Base-by-base conservation (phyloP, 352 stramenopile genomes). In the Phytophthora cactorum region DNA sequence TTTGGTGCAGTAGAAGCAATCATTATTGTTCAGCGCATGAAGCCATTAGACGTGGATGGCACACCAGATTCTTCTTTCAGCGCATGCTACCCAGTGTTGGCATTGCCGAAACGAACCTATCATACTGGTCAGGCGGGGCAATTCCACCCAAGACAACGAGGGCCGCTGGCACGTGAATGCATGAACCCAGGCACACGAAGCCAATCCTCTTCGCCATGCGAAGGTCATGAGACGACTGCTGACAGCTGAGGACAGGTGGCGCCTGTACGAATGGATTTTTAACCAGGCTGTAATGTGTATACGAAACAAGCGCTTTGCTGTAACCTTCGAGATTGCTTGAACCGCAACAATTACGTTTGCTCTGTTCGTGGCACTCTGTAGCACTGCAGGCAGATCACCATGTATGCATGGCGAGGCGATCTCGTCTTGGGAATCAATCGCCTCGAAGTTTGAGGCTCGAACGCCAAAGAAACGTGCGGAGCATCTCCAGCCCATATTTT, bases 161-260 rank as follows among this genome's bases (percentile, higher is more conserved):
- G 36, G 12, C 8, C 10, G 5, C 12, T 17, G 4, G 10, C 12
- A n/a, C 36, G 36, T 43, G 29, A 28, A 45, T 28, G 34, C 34
- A 27, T 53, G 52, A 29, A 58, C 10, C 56, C 9, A 49, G 12
- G 44, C 56, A 38, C 45, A 49, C 32, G 12, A 41, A 52, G 15
- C 53, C 39, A 61, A 61, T 62, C 29, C 17, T 45, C 31, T 15
- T 45, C 50, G 12, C n/a, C 43, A 22, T 64, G 57, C 46, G 57
- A 64, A 36, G 50, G 17, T 39, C 56, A 49, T 55, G 44, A 55
- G 56, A 63, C 45, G 56, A 55, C 32, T 39, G 25, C 34, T 15
- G 45, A 34, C 57, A 56, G 57, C 45, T 64, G 57, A 55, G 32
- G 28, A 34, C 22, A 55, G 44, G 32, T 56, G 44, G 43, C 56